Base-by-base conservation (phyloP, 2,329 filamentous ascomycete genomes). In the Phaeoacremonium minimum region DNA sequence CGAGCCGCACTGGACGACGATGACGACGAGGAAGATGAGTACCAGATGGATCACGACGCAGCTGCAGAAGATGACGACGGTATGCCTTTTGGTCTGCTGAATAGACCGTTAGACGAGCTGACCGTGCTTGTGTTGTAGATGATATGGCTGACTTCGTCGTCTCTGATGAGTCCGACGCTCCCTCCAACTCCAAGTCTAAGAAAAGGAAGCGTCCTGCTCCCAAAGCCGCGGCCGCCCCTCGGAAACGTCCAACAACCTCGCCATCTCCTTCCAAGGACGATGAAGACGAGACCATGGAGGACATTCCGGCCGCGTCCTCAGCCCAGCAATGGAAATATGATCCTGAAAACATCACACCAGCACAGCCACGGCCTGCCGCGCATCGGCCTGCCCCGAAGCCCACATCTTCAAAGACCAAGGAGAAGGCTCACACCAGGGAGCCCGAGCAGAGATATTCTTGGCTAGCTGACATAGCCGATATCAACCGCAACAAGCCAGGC, bases 91-190 rank as follows among this genome's bases (percentile, higher is more conserved):
- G 9, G n/a, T n/a, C n/a, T n/a, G 14, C 18, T n/a, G n/a, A n/a
- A n/a, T n/a, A n/a, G n/a, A n/a, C n/a, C n/a, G n/a, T n/a, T n/a
- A n/a, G n/a, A n/a, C n/a, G n/a, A 13, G 8, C 7, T 7, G 8
- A 17, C 2, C 7, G 5, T 4, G 9, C 7, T 18, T 32, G 22
- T 9, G 9, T 31, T n/a, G 2, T 33, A 76, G 67, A 73, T 63
- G 87, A 93, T 36, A 79, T 94, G 66, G 87, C 83, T 43, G 86
- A 95, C 56, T 97, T 97, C 51, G 71, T 97, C 16, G 89, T 85
- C 5, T 80, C 85, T 0, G 90, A 96, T 50, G 87, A 94, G 29
- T 91, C 87, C 0, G 89, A 95, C 32, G 85, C 80, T 14, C 53
- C 71, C 43, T 46, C 67, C 49, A 56, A 71, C 43, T 46, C 67